Conservation (phyloP, 164 flowering plant species). For the Kalanchoe fedtschenkoi region DNA sequence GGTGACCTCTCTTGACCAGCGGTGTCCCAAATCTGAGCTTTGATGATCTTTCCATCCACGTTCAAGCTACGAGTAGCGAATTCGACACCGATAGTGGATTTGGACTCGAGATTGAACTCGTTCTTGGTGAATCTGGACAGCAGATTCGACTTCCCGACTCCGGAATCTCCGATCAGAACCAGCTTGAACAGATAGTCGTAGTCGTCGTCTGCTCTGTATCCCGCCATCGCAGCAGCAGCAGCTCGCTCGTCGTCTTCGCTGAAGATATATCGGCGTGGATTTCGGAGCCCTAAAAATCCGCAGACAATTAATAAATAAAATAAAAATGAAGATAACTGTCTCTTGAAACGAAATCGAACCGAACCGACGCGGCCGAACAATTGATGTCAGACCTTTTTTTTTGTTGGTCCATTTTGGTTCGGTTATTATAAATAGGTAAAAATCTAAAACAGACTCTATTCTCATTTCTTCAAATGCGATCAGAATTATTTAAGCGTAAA, state of each 20-base stretch:
- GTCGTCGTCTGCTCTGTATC: slow-evolving; percentile 3
- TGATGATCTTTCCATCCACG: not conserved
- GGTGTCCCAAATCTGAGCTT: slow-evolving; percentile 2
- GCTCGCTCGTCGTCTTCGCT: not conserved
- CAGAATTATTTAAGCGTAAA: too few species aligned
- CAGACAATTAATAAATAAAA: not conserved
- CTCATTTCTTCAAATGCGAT: too few species aligned
- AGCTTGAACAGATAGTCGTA: not conserved
- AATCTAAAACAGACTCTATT: too few species aligned
- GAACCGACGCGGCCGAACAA: too few species aligned
- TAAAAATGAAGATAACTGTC: too few species aligned
- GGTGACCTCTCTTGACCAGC: slow-evolving; percentile 1
- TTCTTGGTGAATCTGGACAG: slow-evolving; percentile 1
- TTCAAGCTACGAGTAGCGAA: not conserved
- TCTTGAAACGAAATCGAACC: too few species aligned
- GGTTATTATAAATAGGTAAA: too few species aligned
- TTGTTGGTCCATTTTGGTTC: too few species aligned
- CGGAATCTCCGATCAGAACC: slow-evolving; percentile 2
- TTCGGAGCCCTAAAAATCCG: not conserved
- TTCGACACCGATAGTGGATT: slow-evolving; percentile 2
- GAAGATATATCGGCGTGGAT: not conserved
- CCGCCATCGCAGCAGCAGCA: slow-evolving; percentile 2
- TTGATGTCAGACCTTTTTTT: too few species aligned
- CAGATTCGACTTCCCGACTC: slow-evolving; percentile 5
- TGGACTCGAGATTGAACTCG: not conserved